Conservation (phyloP, 2,329 filamentous ascomycete genomes). For the Penicillium nordicum region DNA sequence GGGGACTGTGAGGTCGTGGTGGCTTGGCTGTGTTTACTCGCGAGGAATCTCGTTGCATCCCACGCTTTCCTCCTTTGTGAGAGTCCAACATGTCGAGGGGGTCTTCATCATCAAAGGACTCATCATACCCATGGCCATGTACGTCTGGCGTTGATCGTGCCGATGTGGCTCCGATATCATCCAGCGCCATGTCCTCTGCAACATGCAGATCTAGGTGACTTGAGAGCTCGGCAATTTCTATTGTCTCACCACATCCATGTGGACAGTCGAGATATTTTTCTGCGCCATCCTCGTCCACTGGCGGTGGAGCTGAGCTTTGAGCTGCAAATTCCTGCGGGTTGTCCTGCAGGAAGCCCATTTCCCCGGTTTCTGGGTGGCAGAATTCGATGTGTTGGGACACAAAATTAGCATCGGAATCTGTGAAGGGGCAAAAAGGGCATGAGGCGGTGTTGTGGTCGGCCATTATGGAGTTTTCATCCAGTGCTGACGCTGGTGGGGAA, state of each 20-base stretch:
- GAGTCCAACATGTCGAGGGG: background rate
- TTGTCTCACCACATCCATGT: slow-evolving; percentile 58
- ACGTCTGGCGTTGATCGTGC: slow-evolving; percentile 1
- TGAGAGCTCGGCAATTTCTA: slow-evolving; percentile 53
- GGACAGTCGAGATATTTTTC: slow-evolving; percentile 53
- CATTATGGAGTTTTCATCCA: slow-evolving; percentile 15
- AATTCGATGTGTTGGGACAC: slow-evolving; percentile 46
- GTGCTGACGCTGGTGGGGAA: background rate
- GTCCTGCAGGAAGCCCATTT: slow-evolving; percentile 23
- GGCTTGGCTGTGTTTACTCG: slow-evolving; percentile 13
- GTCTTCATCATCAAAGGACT: slow-evolving; percentile 11
- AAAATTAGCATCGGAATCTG: slow-evolving; percentile 38
- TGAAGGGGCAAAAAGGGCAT: slow-evolving; percentile 48
- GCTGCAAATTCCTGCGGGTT: background rate
- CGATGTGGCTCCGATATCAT: slow-evolving; percentile 31
- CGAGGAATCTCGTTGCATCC: slow-evolving; percentile 11
- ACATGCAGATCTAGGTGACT: slow-evolving; percentile 60
- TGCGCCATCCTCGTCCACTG: slow-evolving; percentile 11
- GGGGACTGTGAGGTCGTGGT: slow-evolving; percentile 15
- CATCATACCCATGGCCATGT: slow-evolving; percentile 4
- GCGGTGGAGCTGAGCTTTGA: background rate
- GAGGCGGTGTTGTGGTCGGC: slow-evolving; percentile 19
- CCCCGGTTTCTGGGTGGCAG: slow-evolving; percentile 42
- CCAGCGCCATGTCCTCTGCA: slow-evolving; percentile 47
- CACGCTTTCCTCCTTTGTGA: slow-evolving; percentile 16